Percentiles rank a stretch among this genome's conserved stretches.
These are phyloP conservation scores for Ophiosphaerella narmari DNA, from an alignment of 2,329 filamentous ascomycete species.

Conservation along the genomic window DNA sequence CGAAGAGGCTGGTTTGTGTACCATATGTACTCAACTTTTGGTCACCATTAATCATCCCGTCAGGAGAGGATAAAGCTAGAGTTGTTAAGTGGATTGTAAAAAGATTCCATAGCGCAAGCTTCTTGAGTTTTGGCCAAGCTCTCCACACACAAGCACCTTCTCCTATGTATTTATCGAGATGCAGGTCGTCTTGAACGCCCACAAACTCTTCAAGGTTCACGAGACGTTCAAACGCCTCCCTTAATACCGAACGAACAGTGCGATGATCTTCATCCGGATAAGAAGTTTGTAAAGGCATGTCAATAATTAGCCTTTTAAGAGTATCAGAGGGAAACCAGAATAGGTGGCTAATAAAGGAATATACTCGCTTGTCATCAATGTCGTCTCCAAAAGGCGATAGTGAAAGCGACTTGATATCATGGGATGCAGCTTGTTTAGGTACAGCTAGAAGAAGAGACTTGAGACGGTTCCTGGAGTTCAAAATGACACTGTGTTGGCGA, in stretches of 20 bases:
- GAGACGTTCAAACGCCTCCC: conserved; percentile 53
- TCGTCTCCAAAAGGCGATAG: conserved; percentile 35
- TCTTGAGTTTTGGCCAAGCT: no score
- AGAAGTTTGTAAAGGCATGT: conserved; percentile 55
- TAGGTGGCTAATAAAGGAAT: conserved; percentile 50
- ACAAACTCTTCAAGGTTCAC: conserved; percentile 55
- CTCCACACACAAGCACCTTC: no score
- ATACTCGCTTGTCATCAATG: conserved; percentile 51
- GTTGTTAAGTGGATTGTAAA: no score
- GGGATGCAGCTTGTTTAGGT: conserved; percentile 12
- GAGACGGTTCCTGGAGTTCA: conserved; percentile 46
- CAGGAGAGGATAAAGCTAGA: no score
- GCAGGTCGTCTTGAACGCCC: conserved; percentile 53
- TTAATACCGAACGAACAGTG: conserved; percentile 45
- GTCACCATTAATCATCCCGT: no score
- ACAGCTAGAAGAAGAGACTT: conserved; percentile 26
- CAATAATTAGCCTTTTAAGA: conserved; percentile 53
- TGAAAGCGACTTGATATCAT: conserved; percentile 48
- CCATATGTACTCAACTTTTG: no score
- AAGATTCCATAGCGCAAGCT: no score
- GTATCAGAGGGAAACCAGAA: conserved; percentile 49
- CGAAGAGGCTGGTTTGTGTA: no score
- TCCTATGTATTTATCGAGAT: no score
- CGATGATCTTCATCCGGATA: conserved; percentile 51
- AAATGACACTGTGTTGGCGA: conserved; percentile 53